Conservation (phyloP, 257 asterid genomes). For the Lantana camara region DNA sequence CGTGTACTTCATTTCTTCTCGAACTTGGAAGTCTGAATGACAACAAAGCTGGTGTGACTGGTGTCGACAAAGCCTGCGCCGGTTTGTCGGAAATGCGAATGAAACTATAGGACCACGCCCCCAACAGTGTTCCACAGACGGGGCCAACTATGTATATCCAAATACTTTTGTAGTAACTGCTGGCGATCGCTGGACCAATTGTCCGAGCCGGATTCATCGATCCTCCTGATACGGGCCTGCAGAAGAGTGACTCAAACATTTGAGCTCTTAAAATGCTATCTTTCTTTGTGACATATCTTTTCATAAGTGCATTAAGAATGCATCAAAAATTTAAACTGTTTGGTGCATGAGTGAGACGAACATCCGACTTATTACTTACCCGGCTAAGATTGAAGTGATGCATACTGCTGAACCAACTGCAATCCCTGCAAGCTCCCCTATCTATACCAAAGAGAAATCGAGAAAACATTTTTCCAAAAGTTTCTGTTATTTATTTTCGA, state of each 20-base stretch:
- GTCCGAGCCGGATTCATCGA: constrained; percentile 90
- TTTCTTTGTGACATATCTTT: neutral
- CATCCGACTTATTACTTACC: constrained; percentile 64
- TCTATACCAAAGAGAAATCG: constrained; percentile 31
- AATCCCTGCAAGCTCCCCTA: constrained; percentile 87
- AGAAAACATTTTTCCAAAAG: neutral
- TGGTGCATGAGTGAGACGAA: no score
- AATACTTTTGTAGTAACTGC: constrained; percentile 57
- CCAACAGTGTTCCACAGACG: constrained; percentile 61
- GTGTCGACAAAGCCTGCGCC: constrained; percentile 31
- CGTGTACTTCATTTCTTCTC: constrained; percentile 47
- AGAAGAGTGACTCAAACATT: neutral
- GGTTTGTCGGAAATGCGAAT: constrained; percentile 62
- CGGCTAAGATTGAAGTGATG: constrained; percentile 83
- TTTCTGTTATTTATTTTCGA: neutral
- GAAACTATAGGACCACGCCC: constrained; percentile 69
- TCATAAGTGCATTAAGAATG: no score
- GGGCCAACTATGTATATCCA: constrained; percentile 85
- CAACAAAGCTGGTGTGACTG: constrained; percentile 28
- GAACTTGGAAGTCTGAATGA: constrained; percentile 53
- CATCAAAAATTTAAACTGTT: no score
- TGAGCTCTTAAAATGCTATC: neutral
- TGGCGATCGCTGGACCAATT: constrained; percentile 85
- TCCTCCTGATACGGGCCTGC: constrained; percentile 89
- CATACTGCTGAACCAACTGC: constrained; percentile 96